phyloP scores from a whole-genome alignment of 371 early-diverging fungal genomes.

The Mucor plumbeus region DNA sequence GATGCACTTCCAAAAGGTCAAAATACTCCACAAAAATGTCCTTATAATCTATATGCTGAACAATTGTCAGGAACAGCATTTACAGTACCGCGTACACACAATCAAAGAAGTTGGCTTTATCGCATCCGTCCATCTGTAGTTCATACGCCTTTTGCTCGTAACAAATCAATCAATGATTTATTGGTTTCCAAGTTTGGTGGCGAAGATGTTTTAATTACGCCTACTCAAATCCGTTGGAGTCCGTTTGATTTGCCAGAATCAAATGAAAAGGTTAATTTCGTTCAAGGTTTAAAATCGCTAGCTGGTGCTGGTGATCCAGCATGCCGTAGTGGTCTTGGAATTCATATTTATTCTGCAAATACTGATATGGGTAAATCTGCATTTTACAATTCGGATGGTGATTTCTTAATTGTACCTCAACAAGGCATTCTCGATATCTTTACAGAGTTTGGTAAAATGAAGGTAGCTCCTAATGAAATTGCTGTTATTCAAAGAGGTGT shows the following conservation, averaged over 20 bases:
- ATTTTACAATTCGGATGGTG: slow-evolving; percentile 92
- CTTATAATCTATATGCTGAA: slow-evolving; percentile 93
- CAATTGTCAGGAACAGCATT: slow-evolving; percentile 96
- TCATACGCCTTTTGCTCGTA: slow-evolving; percentile 76
- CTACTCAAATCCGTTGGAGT: slow-evolving; percentile 93
- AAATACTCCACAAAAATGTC: slow-evolving; percentile 92
- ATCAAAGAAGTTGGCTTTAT: slow-evolving; percentile 95
- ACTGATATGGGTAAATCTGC: slow-evolving; percentile 78
- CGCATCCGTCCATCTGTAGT: slow-evolving; percentile 93
- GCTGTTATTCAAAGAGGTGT: slow-evolving; percentile 93
- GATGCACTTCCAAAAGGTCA: slow-evolving; percentile 92
- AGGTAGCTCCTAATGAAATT: slow-evolving; percentile 90
- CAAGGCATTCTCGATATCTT: slow-evolving; percentile 85
- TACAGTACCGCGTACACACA: slow-evolving; percentile 85
- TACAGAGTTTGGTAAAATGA: slow-evolving; percentile 92
- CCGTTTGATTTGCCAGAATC: slow-evolving; percentile 81
- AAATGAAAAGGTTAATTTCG: slow-evolving; percentile 70
- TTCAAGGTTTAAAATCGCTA: slow-evolving; percentile 84
- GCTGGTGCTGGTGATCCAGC: slow-evolving; percentile 91
- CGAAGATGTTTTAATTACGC: slow-evolving; percentile 64
- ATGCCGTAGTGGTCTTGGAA: slow-evolving; percentile 78
- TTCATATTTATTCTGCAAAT: slow-evolving; percentile 86
- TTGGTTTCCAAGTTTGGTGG: slow-evolving; percentile 65
- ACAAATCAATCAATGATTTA: slow-evolving; percentile 32
- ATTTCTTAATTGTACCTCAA: slow-evolving; percentile 95